Percentiles rank a stretch among this genome's conserved stretches.
These are phyloP conservation scores for Metschnikowia koreensis DNA, from an alignment of 805 yeast genomes.

Conservation along the genomic window DNA sequence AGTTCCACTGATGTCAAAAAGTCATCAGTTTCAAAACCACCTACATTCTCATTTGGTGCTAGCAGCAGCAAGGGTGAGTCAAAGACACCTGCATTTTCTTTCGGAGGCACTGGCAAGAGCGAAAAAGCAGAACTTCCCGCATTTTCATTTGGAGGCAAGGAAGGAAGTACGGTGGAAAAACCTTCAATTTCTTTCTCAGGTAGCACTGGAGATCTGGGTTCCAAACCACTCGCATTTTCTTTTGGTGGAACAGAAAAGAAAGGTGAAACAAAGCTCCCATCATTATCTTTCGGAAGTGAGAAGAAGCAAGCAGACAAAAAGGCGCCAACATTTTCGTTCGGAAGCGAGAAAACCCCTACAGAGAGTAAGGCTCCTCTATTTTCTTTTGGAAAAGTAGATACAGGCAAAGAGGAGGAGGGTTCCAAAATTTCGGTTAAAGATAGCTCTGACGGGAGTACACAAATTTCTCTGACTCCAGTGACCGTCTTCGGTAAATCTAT, in stretches of 20 bases:
- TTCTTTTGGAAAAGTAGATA: neutral
- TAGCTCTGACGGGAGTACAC: neutral
- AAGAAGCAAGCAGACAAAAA: neutral
- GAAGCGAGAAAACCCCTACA: neutral
- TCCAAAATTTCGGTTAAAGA: neutral
- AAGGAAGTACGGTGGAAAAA: neutral
- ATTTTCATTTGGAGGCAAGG: slow-evolving; percentile 1
- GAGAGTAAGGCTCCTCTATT: neutral
- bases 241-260: neutral
- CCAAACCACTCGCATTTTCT: neutral
- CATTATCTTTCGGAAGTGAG: neutral
- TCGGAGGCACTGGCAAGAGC: slow-evolving; percentile 12
- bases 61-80: neutral
- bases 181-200: slow-evolving; percentile 4
- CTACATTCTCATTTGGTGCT: neutral
- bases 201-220: neutral
- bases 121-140: neutral
- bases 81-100: slow-evolving; percentile 13
- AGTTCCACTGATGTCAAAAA: neutral
- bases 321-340: neutral
- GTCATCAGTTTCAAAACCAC: neutral
- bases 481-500: neutral
- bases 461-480: neutral
- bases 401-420: neutral
- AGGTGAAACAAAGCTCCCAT: neutral